phyloP scores from a whole-genome alignment of 2,329 filamentous ascomycete species.

The Epichloe typhina region DNA sequence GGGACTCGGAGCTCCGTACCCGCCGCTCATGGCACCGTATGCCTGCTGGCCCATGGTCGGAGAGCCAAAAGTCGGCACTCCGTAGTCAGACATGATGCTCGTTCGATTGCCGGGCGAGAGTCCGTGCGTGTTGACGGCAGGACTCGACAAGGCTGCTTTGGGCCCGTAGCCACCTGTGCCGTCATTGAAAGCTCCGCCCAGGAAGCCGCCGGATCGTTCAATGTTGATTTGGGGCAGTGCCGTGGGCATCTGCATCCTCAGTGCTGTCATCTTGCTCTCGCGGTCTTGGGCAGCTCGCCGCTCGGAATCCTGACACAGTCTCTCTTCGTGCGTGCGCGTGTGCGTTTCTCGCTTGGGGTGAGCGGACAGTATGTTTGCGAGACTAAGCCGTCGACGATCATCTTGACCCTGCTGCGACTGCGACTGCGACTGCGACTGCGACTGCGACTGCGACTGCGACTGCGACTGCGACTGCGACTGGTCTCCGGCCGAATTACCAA shows the following conservation, averaged over 20 bases:
- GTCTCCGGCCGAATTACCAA: slow-evolving; percentile 15
- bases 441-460: slow-evolving; percentile 9
- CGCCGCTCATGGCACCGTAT: slow-evolving; percentile 13
- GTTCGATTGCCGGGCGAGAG: slow-evolving; percentile 15
- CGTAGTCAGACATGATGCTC: slow-evolving; percentile 17
- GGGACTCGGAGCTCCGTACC: slow-evolving; percentile 10
- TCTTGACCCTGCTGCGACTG: slow-evolving; percentile 11
- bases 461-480: slow-evolving; percentile 9
- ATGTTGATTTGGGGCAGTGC: slow-evolving; percentile 19
- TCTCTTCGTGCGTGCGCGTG: slow-evolving; percentile 28
- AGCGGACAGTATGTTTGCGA: slow-evolving; percentile 44
- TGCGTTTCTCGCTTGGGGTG: slow-evolving; percentile 29
- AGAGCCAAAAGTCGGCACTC: slow-evolving; percentile 7
- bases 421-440: slow-evolving; percentile 10
- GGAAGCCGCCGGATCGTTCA: slow-evolving; percentile 31
- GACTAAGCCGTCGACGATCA: slow-evolving; percentile 27
- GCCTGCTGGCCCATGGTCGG: slow-evolving; percentile 9
- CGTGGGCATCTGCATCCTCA: slow-evolving; percentile 37
- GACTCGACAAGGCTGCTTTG: slow-evolving; percentile 15
- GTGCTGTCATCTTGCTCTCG: slow-evolving; percentile 33
- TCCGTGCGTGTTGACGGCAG: slow-evolving; percentile 14
- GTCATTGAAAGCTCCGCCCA: slow-evolving; percentile 42
- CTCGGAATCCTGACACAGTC: slow-evolving; percentile 27
- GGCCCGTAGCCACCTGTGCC: slow-evolving; percentile 27
- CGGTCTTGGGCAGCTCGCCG: slow-evolving; percentile 27